These are phyloP conservation scores for Abortiporus biennis DNA, from an alignment of 1,284 basidiomycete species.

Conservation along the genomic window DNA sequence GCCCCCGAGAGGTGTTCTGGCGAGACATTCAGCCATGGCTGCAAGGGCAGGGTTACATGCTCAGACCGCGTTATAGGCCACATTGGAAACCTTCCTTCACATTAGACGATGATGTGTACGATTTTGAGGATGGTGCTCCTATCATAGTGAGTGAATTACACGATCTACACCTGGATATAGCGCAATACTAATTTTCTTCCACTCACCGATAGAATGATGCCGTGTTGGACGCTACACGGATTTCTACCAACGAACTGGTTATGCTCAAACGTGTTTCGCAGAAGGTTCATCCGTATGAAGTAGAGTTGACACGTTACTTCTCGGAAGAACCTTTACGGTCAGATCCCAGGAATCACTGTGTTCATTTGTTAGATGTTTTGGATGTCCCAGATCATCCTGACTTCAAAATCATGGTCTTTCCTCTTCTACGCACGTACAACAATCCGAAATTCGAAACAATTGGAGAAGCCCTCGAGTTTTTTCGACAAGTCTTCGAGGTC, in stretches of 20 bases:
- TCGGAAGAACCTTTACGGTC: conserved; percentile 3
- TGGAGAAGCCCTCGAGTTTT: conserved; percentile 22
- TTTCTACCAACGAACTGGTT: conserved; percentile 18
- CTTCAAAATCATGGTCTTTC: conserved; percentile 20
- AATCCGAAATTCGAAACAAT: conserved; percentile 18
- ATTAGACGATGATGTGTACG: background rate
- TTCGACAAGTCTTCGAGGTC: conserved; percentile 22
- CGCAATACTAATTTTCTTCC: background rate
- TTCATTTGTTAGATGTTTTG: conserved; percentile 20
- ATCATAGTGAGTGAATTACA: background rate
- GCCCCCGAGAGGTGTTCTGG: conserved; percentile 7
- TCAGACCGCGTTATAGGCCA: conserved; percentile 12
- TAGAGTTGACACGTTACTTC: conserved; percentile 9
- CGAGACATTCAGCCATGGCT: conserved; percentile 15
- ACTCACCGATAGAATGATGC: conserved; percentile 1
- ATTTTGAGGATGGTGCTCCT: conserved; percentile 10
- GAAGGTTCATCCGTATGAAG: conserved; percentile 12
- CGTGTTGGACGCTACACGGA: conserved; percentile 21
- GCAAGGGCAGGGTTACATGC: conserved; percentile 11
- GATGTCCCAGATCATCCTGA: conserved; percentile 12
- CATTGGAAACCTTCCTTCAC: conserved; percentile 15
- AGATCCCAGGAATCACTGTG: conserved; percentile 13
- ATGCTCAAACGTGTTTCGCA: conserved; percentile 16
- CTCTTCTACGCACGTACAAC: conserved; percentile 14
- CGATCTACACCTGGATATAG: background rate